A percentile compares a stretch with the other conserved stretches of the same genome.
These are phyloP conservation scores for Neurospora sp. DNA, from an alignment of 2,329 filamentous ascomycete species.

Conservation along the genomic window DNA sequence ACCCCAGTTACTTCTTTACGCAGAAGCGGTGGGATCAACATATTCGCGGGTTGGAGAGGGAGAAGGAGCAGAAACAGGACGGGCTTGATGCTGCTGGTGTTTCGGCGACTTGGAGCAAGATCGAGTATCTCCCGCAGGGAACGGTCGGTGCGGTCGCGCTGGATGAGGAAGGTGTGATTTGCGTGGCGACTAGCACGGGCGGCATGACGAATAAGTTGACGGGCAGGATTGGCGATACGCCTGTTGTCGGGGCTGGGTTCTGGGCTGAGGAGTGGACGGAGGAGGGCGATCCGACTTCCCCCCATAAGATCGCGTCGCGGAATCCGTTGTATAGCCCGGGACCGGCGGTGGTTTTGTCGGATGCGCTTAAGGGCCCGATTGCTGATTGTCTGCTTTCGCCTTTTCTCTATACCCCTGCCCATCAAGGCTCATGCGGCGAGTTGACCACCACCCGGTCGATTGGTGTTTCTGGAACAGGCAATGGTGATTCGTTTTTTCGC, in stretches of 20 bases:
- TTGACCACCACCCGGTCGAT: constrained; percentile 32
- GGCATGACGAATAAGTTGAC: constrained; percentile 85
- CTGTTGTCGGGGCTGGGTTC: constrained; percentile 73
- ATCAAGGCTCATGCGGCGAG: neutral
- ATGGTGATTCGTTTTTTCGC: constrained; percentile 80
- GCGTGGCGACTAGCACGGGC: constrained; percentile 58
- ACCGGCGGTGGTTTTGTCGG: constrained; percentile 30
- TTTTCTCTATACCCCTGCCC: constrained; percentile 28
- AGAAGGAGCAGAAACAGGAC: constrained; percentile 25
- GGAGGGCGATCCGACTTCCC: constrained; percentile 25
- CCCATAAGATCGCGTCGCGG: neutral
- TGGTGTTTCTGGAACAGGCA: constrained; percentile 71
- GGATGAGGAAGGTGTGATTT: constrained; percentile 65
- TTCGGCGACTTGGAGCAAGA: constrained; percentile 46
- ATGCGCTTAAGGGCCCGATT: constrained; percentile 37
- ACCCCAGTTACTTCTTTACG: constrained; percentile 68
- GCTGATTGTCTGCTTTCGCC: constrained; percentile 51
- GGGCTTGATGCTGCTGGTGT: constrained; percentile 14
- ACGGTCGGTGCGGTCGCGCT: constrained; percentile 78
- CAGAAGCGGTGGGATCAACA: constrained; percentile 64
- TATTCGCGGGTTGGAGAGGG: constrained; percentile 38
- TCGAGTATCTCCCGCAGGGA: constrained; percentile 68
- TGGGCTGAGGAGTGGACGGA: constrained; percentile 81
- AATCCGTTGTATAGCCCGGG: constrained; percentile 10
- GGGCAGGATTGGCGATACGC: constrained; percentile 78